phyloP scores from a whole-genome alignment of 805 yeast species.

The Ascoidea asiatica region DNA sequence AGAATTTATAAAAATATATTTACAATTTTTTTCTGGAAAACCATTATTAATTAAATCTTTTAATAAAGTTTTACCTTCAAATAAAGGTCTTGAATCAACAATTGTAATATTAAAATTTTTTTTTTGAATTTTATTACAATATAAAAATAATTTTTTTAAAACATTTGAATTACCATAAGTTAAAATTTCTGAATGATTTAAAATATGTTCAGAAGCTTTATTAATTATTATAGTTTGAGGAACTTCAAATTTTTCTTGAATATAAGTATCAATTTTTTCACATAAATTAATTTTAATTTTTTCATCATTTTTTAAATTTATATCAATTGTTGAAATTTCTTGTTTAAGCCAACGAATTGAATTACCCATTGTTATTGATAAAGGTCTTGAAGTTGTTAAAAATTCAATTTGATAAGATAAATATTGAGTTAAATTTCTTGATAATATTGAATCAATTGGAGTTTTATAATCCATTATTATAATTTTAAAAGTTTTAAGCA shows the following conservation, averaged over 20 bases:
- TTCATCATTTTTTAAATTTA: conserved; percentile 57
- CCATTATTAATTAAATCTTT: conserved; percentile 47
- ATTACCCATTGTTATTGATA: conserved; percentile 92
- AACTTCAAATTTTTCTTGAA: conserved; percentile 72
- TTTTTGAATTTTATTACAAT: conserved; percentile 46
- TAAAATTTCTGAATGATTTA: conserved; percentile 63
- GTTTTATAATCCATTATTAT: conserved; percentile 74
- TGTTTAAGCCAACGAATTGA: conserved; percentile 96
- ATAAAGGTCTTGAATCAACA: conserved; percentile 87
- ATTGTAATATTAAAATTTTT: conserved; percentile 68
- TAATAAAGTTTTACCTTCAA: conserved; percentile 79
- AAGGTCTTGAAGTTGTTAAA: conserved; percentile 79
- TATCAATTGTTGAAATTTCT: conserved; percentile 71
- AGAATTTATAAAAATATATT: conserved; percentile 70
- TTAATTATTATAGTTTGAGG: conserved; percentile 76
- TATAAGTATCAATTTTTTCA: conserved; percentile 64
- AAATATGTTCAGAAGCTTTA: conserved; percentile 64
- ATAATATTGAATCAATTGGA: conserved; percentile 72
- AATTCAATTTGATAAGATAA: conserved; percentile 88
- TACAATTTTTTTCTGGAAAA: conserved; percentile 37
- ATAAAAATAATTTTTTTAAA: conserved; percentile 56
- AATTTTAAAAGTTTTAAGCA: conserved; percentile 72
- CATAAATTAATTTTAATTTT: conserved; percentile 47
- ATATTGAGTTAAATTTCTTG: conserved; percentile 80
- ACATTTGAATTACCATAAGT: conserved; percentile 87